phyloP scores from a whole-genome alignment of 208 protist genomes.

The Trypanosoma lewisi region DNA sequence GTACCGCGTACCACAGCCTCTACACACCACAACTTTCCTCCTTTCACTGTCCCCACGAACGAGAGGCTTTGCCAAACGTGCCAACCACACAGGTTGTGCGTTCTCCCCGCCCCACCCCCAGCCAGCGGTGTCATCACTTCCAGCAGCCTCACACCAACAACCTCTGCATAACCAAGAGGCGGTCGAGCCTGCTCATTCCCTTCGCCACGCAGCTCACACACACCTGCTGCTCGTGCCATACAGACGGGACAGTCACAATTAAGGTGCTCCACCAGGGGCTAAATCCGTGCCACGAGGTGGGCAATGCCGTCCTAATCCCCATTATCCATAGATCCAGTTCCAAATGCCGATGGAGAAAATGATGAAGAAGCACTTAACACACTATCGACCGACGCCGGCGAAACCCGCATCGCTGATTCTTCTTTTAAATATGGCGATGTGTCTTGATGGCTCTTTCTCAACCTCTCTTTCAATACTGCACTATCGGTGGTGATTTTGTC shows the following conservation, averaged over 20 bases:
- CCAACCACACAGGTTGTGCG: neutral
- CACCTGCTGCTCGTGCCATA: neutral
- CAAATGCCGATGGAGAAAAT: neutral
- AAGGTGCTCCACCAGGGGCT: conserved; percentile 12
- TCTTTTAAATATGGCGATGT: neutral
- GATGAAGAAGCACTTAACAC: neutral
- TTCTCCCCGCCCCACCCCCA: neutral
- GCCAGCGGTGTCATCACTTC: neutral
- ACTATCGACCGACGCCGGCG: neutral
- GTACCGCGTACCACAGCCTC: conserved; percentile 4
- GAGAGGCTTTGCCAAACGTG: conserved; percentile 2
- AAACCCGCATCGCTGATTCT: neutral
- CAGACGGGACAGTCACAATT: conserved; percentile 9
- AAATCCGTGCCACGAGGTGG: conserved; percentile 10
- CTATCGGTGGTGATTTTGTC: neutral
- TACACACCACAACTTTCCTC: neutral
- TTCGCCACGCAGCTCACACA: conserved; percentile 15
- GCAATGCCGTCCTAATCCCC: neutral
- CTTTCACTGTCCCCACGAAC: conserved; percentile 1
- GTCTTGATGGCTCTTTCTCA: neutral
- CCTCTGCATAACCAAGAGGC: conserved; percentile 6
- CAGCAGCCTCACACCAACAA: conserved; percentile 5
- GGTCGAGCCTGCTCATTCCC: conserved; percentile 1
- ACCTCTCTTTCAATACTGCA: neutral
- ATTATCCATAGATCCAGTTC: neutral